phyloP scores from a whole-genome alignment of 768 basidiomycete species.

The Pisolithus albus region DNA sequence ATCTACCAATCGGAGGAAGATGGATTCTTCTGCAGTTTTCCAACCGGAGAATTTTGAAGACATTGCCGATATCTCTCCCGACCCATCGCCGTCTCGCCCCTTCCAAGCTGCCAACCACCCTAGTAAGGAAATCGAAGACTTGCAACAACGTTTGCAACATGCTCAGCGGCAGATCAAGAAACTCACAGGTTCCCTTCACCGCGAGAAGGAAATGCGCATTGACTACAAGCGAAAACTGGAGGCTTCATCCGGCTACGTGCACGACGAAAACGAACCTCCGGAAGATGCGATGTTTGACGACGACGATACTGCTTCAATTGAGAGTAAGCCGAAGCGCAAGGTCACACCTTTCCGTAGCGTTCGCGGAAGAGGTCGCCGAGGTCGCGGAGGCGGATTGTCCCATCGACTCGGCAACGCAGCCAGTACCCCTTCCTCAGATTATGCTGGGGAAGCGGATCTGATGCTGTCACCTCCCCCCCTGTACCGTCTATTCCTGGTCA shows the following conservation, averaged over 20 bases:
- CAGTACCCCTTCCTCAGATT: constrained; percentile 43
- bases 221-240: constrained; percentile 54
- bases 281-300: constrained; percentile 44
- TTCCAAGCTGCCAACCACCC: constrained; percentile 72
- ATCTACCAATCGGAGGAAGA: constrained; percentile 55
- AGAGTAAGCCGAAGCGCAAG: constrained; percentile 32
- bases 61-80: constrained; percentile 48
- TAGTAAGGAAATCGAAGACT: constrained; percentile 71
- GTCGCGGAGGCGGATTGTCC: constrained; percentile 53
- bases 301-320: constrained; percentile 27
- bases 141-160: constrained; percentile 77
- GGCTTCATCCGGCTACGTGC: constrained; percentile 30
- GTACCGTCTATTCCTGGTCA: constrained; percentile 29
- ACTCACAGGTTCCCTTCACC: constrained; percentile 67
- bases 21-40: constrained; percentile 44
- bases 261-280: constrained; percentile 31
- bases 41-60: constrained; percentile 43
- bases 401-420: constrained; percentile 57
- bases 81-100: constrained; percentile 51
- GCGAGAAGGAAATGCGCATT: constrained; percentile 79
- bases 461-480: constrained; percentile 23
- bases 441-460: constrained; percentile 27
- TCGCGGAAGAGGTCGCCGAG: constrained; percentile 43
- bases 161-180: constrained; percentile 82
- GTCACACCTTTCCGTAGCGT: constrained; percentile 50